Evolutionary conservation across 306 rosid species (phyloP), one percentile per base, ranked within the genome.

Genomic region (Delonix regia): DNA sequence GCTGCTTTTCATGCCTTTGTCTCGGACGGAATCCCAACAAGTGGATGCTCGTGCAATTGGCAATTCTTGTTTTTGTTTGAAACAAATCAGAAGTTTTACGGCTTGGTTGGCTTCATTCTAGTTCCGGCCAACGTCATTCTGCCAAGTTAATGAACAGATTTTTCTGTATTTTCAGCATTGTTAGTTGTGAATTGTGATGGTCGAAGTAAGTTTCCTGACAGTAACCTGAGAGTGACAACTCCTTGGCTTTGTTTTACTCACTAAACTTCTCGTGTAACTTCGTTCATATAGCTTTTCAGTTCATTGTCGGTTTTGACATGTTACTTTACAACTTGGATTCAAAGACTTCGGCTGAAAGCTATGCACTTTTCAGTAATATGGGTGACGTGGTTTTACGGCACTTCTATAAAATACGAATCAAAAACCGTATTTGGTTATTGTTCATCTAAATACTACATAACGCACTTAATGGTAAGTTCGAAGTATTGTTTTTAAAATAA

Each of bases 1-100:
- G 82, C 52, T 71, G 84, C 55, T 73, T 13, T 22, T 47, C 73
- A 68, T 77, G 63, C 56, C 45, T 74, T 75, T 19, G 61, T 67
- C 51, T 45, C n/a, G 6, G 14, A 14, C 5, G 38, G 38, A 57
- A 57, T 9, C 44, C 13, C 8, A 41, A 8, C 45, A 41, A 41
- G 1, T 2, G 11, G 34, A 24, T 7, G n/a, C n/a, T n/a, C n/a
- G n/a, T n/a, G 18, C 34, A 56, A 56, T 24, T 56, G 9, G 4
- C 63, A 56, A 56, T 56, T 56, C 38, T 5, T 25, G 34, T 57
- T 11, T 11, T n/a, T n/a, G n/a, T n/a, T n/a, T n/a, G n/a, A n/a
- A 57, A 24, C 18, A 1, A 0, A 57, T 15, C 25, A 9, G 63
- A 16, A 57, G 13, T 57, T 57, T 57, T 25, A 25, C 7, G 3